Percentiles rank a stretch among this genome's conserved stretches.
These are phyloP conservation scores for Scenedesmus sp. DNA, from an alignment of 163 green algal species.

Conservation along the genomic window DNA sequence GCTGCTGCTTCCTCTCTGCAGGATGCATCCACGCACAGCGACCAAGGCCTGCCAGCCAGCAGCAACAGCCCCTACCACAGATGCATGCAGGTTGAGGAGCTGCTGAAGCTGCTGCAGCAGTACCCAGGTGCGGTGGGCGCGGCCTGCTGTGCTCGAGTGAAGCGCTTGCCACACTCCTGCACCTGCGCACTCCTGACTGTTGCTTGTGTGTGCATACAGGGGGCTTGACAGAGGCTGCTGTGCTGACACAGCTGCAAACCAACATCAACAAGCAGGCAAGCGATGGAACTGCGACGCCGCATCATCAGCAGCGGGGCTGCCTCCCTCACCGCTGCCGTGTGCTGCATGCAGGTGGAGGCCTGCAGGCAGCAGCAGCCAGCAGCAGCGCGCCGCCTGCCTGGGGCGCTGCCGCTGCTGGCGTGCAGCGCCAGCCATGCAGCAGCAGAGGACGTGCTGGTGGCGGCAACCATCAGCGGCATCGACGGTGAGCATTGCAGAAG, in stretches of 20 bases:
- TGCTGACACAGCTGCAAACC: conserved; percentile 28
- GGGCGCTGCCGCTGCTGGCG: neutral
- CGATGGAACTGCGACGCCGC: neutral
- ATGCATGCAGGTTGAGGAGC: conserved; percentile 12
- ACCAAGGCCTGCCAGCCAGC: neutral
- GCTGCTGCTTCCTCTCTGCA: neutral
- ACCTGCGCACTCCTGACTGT: neutral
- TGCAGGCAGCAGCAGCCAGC: neutral
- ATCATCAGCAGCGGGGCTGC: neutral
- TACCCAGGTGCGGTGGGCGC: neutral
- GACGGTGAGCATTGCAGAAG: neutral
- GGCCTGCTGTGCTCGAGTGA: neutral
- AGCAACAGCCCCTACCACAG: neutral
- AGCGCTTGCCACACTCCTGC: neutral
- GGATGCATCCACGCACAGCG: neutral
- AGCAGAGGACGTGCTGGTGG: neutral
- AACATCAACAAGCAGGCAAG: neutral
- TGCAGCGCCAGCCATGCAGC: neutral
- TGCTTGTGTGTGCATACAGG: neutral
- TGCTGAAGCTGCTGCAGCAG: conserved; percentile 20
- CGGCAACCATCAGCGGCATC: neutral
- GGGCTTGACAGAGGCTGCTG: conserved; percentile 11
- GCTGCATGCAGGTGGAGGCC: neutral
- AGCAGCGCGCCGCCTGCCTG: neutral
- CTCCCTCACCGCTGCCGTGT: neutral